Evolutionary conservation across 2,329 filamentous ascomycete genomes (phyloP).

Genomic region (Phoma sp.): DNA sequence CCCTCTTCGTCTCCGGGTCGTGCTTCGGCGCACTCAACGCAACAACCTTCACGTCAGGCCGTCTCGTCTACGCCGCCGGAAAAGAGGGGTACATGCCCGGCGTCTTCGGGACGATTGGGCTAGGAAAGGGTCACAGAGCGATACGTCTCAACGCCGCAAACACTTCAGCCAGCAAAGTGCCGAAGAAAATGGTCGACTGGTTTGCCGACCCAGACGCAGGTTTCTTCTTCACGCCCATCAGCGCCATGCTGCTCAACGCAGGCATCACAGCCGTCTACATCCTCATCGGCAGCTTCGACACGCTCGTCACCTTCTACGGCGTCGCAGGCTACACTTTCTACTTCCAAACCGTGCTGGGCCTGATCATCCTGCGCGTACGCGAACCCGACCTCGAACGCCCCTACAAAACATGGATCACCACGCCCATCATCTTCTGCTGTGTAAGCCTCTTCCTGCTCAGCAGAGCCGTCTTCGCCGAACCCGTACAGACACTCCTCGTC

Average conservation of each 20-base stretch:
- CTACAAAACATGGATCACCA: constrained; percentile 96
- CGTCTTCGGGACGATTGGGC: constrained; percentile 82
- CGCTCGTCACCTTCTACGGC: constrained; percentile 94
- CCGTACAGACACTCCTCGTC: constrained; percentile 87
- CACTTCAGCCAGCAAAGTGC: constrained; percentile 31
- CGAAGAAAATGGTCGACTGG: constrained; percentile 33
- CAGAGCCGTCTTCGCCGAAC: constrained; percentile 88
- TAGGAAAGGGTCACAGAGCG: constrained; percentile 57
- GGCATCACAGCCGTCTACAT: constrained; percentile 79
- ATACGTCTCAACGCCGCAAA: constrained; percentile 39
- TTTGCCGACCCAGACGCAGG: constrained; percentile 71
- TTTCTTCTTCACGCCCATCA: constrained; percentile 92
- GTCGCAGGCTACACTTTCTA: constrained; percentile 98
- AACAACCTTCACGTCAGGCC: constrained; percentile 89
- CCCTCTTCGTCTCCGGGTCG: constrained; percentile 86
- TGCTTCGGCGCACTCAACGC: constrained; percentile 97
- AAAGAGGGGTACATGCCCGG: constrained; percentile 93
- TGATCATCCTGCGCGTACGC: constrained; percentile 86
- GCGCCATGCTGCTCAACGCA: constrained; percentile 85
- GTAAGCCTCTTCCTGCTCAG: constrained; percentile 92
- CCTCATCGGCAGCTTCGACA: constrained; percentile 86
- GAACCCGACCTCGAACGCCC: constrained; percentile 89
- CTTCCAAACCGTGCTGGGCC: constrained; percentile 90
- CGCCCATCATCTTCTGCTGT: constrained; percentile 97
- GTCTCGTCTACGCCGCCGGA: constrained; percentile 90